Percentiles rank a stretch among this genome's conserved stretches.
Conservation (phyloP, 2,329 filamentous ascomycete genomes). For the Alternaria ethzedia region DNA sequence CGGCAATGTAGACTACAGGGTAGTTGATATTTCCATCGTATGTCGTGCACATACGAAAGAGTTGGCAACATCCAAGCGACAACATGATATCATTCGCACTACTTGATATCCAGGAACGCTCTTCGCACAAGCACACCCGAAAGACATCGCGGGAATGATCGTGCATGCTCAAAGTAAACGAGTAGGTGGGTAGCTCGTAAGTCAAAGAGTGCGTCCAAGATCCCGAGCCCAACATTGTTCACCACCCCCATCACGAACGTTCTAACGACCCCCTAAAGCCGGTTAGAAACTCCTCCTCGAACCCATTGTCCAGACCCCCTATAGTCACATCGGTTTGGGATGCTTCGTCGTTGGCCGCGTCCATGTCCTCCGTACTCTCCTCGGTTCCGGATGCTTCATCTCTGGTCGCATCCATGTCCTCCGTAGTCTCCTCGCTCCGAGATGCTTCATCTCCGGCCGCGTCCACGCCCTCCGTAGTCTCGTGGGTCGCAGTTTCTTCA, state of each 20-base stretch:
- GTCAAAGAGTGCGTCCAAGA: not conserved
- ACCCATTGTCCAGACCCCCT: not conserved
- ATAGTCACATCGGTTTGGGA: not conserved
- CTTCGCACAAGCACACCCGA: not conserved
- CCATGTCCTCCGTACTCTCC: not conserved
- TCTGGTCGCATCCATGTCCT: not conserved
- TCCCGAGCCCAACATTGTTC: not conserved
- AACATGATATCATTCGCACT: not conserved
- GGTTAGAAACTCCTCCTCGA: not conserved
- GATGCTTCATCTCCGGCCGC: not conserved
- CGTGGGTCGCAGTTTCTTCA: not conserved
- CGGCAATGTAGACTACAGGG: too few relatives aligned
- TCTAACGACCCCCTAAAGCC: not conserved
- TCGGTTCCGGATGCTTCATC: not conserved
- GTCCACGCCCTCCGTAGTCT: not conserved
- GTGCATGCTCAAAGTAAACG: not conserved
- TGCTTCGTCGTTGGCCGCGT: not conserved
- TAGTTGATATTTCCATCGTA: too few relatives aligned
- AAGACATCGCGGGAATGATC: not conserved
- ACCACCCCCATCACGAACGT: not conserved
- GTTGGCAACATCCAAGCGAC: not conserved
- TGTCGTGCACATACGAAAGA: not conserved
- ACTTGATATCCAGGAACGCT: not conserved
- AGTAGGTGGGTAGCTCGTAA: not conserved
- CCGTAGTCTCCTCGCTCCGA: too few relatives aligned